Percentiles rank a stretch among this genome's conserved stretches.
Conservation (phyloP, 2,329 filamentous ascomycete species). For the Phialophora tarda region DNA sequence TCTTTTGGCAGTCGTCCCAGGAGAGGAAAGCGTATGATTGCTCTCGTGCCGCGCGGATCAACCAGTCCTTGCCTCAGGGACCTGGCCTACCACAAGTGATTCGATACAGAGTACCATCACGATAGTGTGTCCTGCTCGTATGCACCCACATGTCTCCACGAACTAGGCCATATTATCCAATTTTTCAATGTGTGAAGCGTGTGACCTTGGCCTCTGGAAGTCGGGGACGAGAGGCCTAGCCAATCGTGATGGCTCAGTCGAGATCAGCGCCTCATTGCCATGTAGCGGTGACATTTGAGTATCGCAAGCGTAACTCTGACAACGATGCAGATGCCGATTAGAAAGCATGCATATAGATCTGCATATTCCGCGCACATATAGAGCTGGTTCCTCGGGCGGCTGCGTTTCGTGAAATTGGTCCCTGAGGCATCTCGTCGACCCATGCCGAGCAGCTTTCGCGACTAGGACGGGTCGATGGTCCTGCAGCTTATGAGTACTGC, state of each 20-base stretch:
- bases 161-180: neutral
- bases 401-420: neutral
- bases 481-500: neutral
- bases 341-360: neutral
- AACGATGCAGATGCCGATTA: neutral
- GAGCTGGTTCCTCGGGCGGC: neutral
- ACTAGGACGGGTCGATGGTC: neutral
- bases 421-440: neutral
- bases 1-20: neutral
- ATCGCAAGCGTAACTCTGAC: neutral
- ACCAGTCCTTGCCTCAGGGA: neutral
- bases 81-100: neutral
- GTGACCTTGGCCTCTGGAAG: neutral
- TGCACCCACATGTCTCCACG: neutral
- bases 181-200: neutral
- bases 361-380: neutral
- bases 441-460: neutral
- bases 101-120: neutral
- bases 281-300: neutral
- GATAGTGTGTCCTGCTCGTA: neutral
- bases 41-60: neutral
- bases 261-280: neutral
- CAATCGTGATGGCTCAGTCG: neutral
- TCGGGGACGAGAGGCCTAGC: neutral
- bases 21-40: conserved; percentile 3